Base-by-base conservation (phyloP, 2,329 filamentous ascomycete genomes). In the Hymenoscyphus linearis region DNA sequence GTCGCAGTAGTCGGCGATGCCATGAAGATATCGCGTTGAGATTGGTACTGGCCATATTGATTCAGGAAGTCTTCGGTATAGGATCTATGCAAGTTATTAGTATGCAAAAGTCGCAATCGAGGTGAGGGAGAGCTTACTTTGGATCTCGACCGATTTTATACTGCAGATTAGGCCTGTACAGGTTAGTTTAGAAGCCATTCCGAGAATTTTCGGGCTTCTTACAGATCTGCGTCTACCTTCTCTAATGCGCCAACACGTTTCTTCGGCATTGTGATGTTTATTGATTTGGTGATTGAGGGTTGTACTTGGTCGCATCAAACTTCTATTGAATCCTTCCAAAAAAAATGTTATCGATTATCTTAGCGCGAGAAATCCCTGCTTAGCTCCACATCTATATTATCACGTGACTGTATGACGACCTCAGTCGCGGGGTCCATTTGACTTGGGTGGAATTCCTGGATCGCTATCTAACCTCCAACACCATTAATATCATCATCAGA, bases 191-290 rank as follows among this genome's bases (percentile, higher is more conserved):
- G 35, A 58, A 26, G 44, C 66, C 58, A 63, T 55, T 58, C 60
- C 63, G 47, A 68, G 64, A 57, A 35, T 26, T 52, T 56, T n/a
- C 14, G 37, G 58, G 56, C 18, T 47, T 73, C 85, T 65, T 74
- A 89, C 83, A 96, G 80, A 76, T 96, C 91, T 36, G 92, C 93
- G 73, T 97, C 93, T 69, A 96, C 86, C 82, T 97, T 97, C 78
- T 97, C 93, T 76, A 97, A 86, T 64, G 93, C 93, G 60, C 90
- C 91, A 62, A 96, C 84, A 79, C 95, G 96, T 75, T 92, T 84
- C 78, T 96, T 96, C 63, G 86, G 90, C 86, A 91, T 95, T 62
- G 58, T 66, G 66, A 61, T 26, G 55, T 57, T 60, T 62, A 52
- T 52, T 59, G 40, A 55, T 55, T n/a, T 53, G 58, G 55, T 40